phyloP scores from a whole-genome alignment of 176 grass and related monocot genomes.

The Tillandsia leiboldiana region DNA sequence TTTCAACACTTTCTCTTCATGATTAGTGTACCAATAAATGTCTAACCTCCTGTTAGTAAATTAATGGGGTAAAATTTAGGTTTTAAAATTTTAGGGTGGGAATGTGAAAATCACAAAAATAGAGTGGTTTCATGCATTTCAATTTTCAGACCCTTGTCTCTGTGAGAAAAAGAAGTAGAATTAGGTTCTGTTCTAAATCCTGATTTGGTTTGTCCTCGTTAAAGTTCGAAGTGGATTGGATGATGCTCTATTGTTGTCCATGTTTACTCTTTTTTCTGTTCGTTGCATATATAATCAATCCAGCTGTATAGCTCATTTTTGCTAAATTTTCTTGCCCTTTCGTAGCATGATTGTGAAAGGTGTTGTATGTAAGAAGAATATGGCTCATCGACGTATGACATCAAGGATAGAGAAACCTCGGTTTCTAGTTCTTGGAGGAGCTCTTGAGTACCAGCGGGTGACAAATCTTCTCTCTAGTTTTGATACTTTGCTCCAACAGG shows the following conservation, averaged over 20 bases:
- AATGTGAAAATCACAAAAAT: too few species aligned
- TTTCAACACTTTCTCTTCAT: not conserved
- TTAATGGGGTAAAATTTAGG: too few species aligned
- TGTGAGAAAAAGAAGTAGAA: not conserved
- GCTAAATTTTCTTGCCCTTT: slow-evolving; percentile 30
- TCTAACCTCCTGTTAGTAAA: too few species aligned
- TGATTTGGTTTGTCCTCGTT: too few species aligned
- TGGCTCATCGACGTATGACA: slow-evolving; percentile 84
- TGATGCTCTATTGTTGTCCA: not conserved
- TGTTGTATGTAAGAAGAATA: slow-evolving; percentile 95
- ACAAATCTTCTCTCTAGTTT: slow-evolving; percentile 82
- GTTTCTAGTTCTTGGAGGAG: slow-evolving; percentile 79
- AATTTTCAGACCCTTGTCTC: not conserved
- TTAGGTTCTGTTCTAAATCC: not conserved
- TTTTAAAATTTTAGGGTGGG: too few species aligned
- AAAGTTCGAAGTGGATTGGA: not conserved
- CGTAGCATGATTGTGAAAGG: slow-evolving; percentile 87
- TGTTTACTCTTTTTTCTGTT: not conserved
- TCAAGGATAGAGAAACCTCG: slow-evolving; percentile 78
- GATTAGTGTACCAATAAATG: too few species aligned
- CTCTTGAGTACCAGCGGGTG: slow-evolving; percentile 91
- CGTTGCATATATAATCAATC: slow-evolving; percentile 16
- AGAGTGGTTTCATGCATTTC: too few species aligned
- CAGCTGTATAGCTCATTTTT: slow-evolving; percentile 14
- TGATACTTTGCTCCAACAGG: slow-evolving; percentile 96